Base-by-base conservation (phyloP, 768 basidiomycete genomes). In the Terana coerulea region DNA sequence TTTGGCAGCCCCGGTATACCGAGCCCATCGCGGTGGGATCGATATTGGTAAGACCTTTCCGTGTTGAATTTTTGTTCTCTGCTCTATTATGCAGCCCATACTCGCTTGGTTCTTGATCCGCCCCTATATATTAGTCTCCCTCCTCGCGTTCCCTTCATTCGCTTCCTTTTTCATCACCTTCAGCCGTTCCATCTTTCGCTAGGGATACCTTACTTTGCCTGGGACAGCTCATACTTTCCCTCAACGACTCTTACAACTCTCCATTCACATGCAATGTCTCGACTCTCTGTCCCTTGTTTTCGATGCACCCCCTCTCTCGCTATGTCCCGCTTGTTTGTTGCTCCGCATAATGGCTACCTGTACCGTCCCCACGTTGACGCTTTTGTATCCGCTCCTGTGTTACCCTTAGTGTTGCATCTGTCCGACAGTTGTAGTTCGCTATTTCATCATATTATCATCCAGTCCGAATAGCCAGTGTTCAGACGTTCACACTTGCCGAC, bases 1-100 rank as follows among this genome's bases (percentile, higher is more conserved):
- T 91, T 88, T 58, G 83, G 88, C 56, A 89, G 87, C 63, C 88
- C 88, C n/a, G 82, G 78, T 42, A 54, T 75, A 53, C 59, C 74
- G 29, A 83, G 81, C 59, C 83, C 84, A 1, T 76, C 75, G 17
- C 75, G 76, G 59, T 76, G 76, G 63, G 68, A 72, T 29, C 56
- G 61, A 6, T 58, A 55, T 39, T 67, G 64, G 64, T 66, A 54
- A 51, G 21, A 45, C 42, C 19, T 24, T 5, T 24, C n/a, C 29
- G 30, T 35, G 14, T 52, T 29, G 9, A n/a, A 24, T 11, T 25
- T 14, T 19, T 31, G 14, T 52, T 35, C 15, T 11, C 29, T 33
- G 42, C 19, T 37, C 25, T 14, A 22, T 4, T 47, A 7, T 21
- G 24, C 12, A 36, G 10, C 35, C n/a, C 30, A 31, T 19, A 21